Evolutionary conservation across 148 eudicot genomes (phyloP).

Genomic region (Rhododendron ferrugineum): DNA sequence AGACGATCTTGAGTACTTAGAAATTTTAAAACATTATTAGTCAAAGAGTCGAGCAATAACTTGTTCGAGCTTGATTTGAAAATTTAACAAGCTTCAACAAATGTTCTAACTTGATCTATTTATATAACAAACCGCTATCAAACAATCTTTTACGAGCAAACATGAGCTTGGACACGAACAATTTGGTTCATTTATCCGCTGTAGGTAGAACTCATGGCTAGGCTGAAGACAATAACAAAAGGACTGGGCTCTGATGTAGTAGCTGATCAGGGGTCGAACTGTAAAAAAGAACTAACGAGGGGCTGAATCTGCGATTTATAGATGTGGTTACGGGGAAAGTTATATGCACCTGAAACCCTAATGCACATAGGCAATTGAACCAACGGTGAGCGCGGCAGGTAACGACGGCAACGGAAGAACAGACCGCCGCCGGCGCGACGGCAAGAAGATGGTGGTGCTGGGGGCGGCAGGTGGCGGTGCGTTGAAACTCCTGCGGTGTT

Average conservation of each 20-base stretch:
- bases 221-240: background rate
- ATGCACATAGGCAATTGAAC: background rate
- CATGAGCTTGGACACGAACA: background rate
- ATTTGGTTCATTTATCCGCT: background rate
- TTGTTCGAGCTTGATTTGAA: background rate
- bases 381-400: background rate
- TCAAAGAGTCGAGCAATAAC: background rate
- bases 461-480: background rate
- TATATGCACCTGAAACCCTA: background rate
- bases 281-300: background rate
- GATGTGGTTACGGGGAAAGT: background rate
- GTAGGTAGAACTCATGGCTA: background rate
- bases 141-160: background rate
- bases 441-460: background rate
- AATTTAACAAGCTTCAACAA: background rate
- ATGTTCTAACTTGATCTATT: background rate
- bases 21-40: background rate
- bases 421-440: background rate
- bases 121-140: background rate
- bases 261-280: background rate
- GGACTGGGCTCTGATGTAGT: background rate
- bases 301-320: background rate
- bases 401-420: background rate
- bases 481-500: background rate
- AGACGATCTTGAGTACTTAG: background rate